phyloP scores from a whole-genome alignment of 225 moss, liverwort and hornwort species.

The Bryum argenteum region DNA sequence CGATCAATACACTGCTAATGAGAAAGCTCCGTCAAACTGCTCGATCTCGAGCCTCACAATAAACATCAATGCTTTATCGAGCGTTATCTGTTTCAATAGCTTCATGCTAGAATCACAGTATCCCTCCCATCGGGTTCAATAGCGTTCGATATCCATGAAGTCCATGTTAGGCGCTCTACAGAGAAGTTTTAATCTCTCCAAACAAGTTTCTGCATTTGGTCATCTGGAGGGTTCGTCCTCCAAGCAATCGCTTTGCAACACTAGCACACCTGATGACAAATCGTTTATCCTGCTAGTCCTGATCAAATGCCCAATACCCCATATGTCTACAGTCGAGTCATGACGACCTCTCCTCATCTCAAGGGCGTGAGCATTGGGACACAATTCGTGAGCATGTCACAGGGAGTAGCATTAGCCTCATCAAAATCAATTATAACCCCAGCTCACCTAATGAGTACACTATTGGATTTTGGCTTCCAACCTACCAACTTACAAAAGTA shows the following conservation, averaged over 20 bases:
- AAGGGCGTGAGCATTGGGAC: conserved; percentile 17
- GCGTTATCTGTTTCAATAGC: conserved; percentile 17
- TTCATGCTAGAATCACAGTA: conserved; percentile 16
- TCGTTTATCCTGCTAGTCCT: conserved; percentile 11
- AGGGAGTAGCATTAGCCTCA: conserved; percentile 22
- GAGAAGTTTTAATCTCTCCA: conserved; percentile 18
- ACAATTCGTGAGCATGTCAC: conserved; percentile 20
- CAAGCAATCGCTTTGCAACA: conserved; percentile 11
- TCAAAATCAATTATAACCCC: conserved; percentile 19
- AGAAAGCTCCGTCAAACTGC: too few relatives aligned
- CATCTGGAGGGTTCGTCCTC: conserved; percentile 8
- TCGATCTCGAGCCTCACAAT: too few relatives aligned
- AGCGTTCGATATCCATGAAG: conserved; percentile 4
- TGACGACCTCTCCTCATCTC: conserved; percentile 24
- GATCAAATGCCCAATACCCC: conserved; percentile 24
- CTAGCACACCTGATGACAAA: conserved; percentile 1
- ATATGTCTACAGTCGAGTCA: conserved; percentile 26
- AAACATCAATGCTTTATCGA: too few relatives aligned
- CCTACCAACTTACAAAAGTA: too few relatives aligned
- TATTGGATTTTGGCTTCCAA: too few relatives aligned
- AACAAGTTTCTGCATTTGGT: conserved; percentile 13
- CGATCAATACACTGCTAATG: too few relatives aligned
- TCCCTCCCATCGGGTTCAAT: conserved; percentile 13
- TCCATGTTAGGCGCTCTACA: conserved; percentile 7
- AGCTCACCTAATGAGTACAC: too few relatives aligned